Percentiles rank a stretch among this genome's conserved stretches.
These are phyloP conservation scores for Cardamine chenopodiifolia DNA, from an alignment of 345 rosid genomes.

Conservation along the genomic window DNA sequence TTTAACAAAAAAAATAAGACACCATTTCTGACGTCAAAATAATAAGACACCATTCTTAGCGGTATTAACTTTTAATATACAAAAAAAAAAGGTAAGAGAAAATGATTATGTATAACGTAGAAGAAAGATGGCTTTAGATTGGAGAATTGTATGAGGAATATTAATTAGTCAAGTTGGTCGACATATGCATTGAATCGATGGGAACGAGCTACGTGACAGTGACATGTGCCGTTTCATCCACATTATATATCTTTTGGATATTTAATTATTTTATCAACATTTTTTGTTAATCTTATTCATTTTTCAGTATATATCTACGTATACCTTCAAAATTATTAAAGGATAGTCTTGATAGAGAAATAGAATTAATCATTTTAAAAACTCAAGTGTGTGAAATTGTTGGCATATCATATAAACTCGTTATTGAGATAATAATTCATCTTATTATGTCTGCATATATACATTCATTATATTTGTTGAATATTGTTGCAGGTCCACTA, in stretches of 20 bases:
- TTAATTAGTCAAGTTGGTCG: constrained; percentile 40
- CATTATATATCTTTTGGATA: constrained; percentile 14
- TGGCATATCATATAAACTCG: constrained; percentile 40
- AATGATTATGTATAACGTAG: constrained; percentile 20
- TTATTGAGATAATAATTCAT: constrained; percentile 35
- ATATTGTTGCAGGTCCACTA: constrained; percentile 33
- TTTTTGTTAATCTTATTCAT: neutral
- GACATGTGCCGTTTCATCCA: constrained; percentile 38
- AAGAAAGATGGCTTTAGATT: constrained; percentile 21
- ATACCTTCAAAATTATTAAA: neutral
- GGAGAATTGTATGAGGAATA: constrained; percentile 45
- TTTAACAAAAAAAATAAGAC: neutral
- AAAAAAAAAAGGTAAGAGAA: constrained; percentile 6
- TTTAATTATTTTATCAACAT: constrained; percentile 15
- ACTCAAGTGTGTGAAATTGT: constrained; percentile 31
- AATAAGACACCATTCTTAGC: no score
- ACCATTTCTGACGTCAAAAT: neutral
- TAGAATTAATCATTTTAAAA: neutral
- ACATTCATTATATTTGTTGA: constrained; percentile 2
- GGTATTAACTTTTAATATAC: neutral
- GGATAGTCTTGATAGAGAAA: neutral
- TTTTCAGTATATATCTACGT: neutral
- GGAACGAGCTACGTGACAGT: constrained; percentile 36
- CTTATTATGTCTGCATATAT: constrained; percentile 19
- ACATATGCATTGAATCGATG: constrained; percentile 41